Evolutionary conservation across 2,329 filamentous ascomycete species (phyloP), one percentile per base, ranked within the genome.

Genomic region (Aspergillus sp.): DNA sequence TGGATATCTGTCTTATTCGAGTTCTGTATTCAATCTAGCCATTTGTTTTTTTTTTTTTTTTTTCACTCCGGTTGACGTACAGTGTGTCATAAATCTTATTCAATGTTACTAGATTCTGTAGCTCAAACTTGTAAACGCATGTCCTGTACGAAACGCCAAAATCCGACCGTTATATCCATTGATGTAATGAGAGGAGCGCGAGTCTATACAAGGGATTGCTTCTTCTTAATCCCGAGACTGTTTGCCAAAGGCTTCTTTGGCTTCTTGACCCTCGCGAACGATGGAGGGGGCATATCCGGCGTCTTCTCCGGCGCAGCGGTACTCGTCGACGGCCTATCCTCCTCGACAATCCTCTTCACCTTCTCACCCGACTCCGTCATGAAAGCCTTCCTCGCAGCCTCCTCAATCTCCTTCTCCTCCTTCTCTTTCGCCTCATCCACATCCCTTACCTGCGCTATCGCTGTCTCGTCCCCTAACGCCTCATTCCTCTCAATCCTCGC

Each of bases 201-300:
- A 33, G 10, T 41, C 57, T 51, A 65, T 19, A 65, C 57, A 45
- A 84, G 60, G 1, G 78, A 74, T 13, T 78, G 73, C 70, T 90
- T 91, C 76, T 88, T 93, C 75, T 95, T 96, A 60, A 96, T 90
- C 1, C 90, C 90, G 43, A 95, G 68, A 19, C 84, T 73, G 12
- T 85, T 83, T 0, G 82, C 74, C 49, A 86, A 80, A 50, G 93
- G 83, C 69, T 93, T 95, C 73, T 95, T 97, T 72, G 88, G 85
- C 73, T 95, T 95, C 43, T 85, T 77, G 39, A 83, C 80, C 51
- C 86, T 77, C 66, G 86, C 86, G 61, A 91, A 94, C 0, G 81
- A 82, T 19, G 61, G 56, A 4, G 79, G 77, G 54, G 76, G 74
- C 47, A 60, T 60, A 9, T 60, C 53, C 10, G 51, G 47, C 42